phyloP scores from a whole-genome alignment of 306 rosid species.

The Cyamopsis tetragonoloba region DNA sequence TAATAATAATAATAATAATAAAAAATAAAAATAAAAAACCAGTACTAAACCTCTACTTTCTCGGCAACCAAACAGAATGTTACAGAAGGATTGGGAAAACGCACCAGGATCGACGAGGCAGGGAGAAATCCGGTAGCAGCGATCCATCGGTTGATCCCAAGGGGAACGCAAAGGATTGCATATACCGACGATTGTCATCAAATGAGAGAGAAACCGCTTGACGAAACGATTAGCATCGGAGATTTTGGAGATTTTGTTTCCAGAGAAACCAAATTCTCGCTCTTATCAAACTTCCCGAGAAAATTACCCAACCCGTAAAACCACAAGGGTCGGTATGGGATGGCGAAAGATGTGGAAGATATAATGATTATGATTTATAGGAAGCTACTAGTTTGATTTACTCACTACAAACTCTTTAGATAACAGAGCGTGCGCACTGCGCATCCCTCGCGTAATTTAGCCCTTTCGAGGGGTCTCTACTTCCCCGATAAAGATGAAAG shows the following conservation, averaged over 20 bases:
- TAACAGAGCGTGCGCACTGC: slow-evolving; percentile 17
- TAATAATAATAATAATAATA: no score
- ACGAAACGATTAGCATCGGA: slow-evolving; percentile 24
- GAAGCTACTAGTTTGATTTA: not conserved
- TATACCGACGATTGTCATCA: slow-evolving; percentile 49
- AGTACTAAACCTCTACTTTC: slow-evolving; percentile 1
- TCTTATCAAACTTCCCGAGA: not conserved
- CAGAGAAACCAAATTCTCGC: not conserved
- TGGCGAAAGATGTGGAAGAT: not conserved
- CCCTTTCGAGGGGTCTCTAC: not conserved
- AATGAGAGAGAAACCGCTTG: not conserved
- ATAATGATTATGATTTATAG: not conserved
- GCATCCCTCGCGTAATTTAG: slow-evolving; percentile 7
- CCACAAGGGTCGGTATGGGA: not conserved
- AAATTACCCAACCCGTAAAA: not conserved
- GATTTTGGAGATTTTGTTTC: slow-evolving; percentile 21
- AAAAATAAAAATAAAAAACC: not conserved
- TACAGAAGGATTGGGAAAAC: not conserved
- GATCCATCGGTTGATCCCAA: slow-evolving; percentile 48
- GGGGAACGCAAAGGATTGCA: slow-evolving; percentile 36
- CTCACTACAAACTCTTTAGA: not conserved
- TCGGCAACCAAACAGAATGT: slow-evolving; percentile 5
- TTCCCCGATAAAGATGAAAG: not conserved
- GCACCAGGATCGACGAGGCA: slow-evolving; percentile 88
- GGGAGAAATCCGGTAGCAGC: slow-evolving; percentile 49